Base-by-base conservation (phyloP, 371 early-diverging fungal species). In the Thermomucor indicae-seudaticae region DNA sequence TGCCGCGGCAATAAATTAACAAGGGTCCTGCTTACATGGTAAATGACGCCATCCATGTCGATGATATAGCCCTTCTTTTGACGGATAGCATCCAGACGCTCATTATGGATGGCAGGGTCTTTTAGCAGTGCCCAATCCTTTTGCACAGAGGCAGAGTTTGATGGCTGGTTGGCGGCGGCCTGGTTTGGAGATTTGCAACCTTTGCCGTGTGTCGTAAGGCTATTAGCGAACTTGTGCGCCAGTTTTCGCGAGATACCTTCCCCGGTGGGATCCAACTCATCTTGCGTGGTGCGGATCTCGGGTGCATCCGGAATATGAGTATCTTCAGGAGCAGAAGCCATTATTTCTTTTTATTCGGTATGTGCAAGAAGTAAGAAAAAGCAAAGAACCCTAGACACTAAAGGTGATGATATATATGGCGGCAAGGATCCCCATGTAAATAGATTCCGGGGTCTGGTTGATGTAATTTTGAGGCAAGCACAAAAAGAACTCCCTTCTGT, bases 21-120 rank as follows among this genome's bases (percentile, higher is more conserved):
- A 7, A 43, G 23, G 7, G 25, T 24, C 17, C 14, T 32, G 62
- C 64, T 58, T 67, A 75, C 84, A 43, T 81, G 80, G 52, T 84
- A 84, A 51, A 84, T 78, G 32, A 84, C 84, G 47, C 84, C 84
- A 62, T 84, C 81, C 81, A 84, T 81, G 67, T 84, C 81, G 54
- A 76, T 75, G 37, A 81, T 75, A 58, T 74, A 84, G 7, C 75
- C 81, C 60, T 80, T 71, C 64, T 81, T 84, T 52, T 58, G 45
- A 39, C 80, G 76, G 51, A 84, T 78, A 27, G 49, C 55, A n/a
- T 70, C 74, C 25, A 84, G 59, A 20, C 80, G 70, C 49, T 70
- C 66, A 2, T 42, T 64, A 35, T 76, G 77, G 32, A 66, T 57
- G n/a, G 55, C 65, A 22, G 69, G 64, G 47, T 69, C 64, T 16